phyloP scores from a whole-genome alignment of 805 yeast genomes.

The Starmerella geochares region DNA sequence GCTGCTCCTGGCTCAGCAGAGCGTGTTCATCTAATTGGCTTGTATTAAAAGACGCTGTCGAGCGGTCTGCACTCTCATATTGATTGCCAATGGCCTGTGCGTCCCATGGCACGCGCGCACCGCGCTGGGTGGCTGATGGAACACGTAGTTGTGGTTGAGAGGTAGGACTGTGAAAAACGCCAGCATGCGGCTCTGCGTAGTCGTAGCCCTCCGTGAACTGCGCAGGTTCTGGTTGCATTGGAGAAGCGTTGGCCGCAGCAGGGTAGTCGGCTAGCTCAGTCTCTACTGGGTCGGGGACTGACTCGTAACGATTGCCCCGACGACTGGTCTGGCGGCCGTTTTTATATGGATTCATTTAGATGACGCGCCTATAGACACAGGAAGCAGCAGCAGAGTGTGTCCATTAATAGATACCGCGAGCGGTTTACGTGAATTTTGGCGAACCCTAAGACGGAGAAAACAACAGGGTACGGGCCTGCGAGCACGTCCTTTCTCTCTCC shows the following conservation, averaged over 20 bases:
- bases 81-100: constrained; percentile 9
- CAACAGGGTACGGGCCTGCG: constrained; percentile 2
- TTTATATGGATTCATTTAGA: constrained; percentile 14
- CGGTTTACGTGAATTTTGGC: neutral
- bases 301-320: neutral
- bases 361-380: neutral
- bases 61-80: neutral
- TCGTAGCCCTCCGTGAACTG: neutral
- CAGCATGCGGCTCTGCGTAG: neutral
- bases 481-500: neutral
- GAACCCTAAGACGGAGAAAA: neutral
- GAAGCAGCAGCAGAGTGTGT: neutral
- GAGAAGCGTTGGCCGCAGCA: constrained; percentile 1
- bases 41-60: constrained; percentile 3
- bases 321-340: constrained; percentile 17
- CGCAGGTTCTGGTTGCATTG: neutral
- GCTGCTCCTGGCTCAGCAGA: neutral
- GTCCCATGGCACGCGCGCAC: constrained; percentile 14
- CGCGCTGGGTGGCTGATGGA: neutral
- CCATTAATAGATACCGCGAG: neutral
- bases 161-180: neutral
- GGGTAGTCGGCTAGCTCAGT: constrained; percentile 4
- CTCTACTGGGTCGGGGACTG: constrained; percentile 7
- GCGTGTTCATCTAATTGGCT: constrained; percentile 1
- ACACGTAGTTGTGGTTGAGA: neutral